Evolutionary conservation across 805 yeast species (phyloP).

Genomic region (Candida ficus): DNA sequence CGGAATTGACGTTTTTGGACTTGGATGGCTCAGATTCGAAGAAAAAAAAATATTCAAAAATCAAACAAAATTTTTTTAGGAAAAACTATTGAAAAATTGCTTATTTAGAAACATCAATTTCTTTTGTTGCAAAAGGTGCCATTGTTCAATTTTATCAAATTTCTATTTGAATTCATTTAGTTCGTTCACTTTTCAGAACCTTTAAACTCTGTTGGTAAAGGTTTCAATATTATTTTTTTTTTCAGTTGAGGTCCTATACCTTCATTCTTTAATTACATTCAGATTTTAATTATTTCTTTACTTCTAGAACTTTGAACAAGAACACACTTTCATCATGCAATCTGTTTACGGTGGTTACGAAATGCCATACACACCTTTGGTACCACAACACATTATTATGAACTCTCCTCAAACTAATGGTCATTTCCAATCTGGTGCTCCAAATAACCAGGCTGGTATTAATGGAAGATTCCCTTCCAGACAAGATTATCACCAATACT

Average conservation of each 20-base stretch:
- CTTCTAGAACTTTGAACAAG: not conserved
- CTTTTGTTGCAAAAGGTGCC: not conserved
- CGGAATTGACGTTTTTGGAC: slow-evolving; percentile 5
- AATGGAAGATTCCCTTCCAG: slow-evolving; percentile 12
- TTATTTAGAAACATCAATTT: not conserved
- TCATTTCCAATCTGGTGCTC: slow-evolving; percentile 9
- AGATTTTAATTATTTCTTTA: not conserved
- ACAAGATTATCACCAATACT: slow-evolving; percentile 12
- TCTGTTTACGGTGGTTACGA: slow-evolving; percentile 23
- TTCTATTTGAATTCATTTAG: slow-evolving; percentile 3
- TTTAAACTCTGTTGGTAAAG: not conserved
- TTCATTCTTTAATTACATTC: not conserved
- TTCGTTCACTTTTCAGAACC: slow-evolving; percentile 7
- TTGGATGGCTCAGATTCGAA: not conserved
- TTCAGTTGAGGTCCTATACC: not conserved
- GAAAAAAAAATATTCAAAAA: not conserved
- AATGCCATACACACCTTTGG: slow-evolving; percentile 19
- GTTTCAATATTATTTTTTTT: not conserved
- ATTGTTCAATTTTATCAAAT: not conserved
- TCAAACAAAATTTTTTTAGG: not conserved
- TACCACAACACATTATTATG: slow-evolving; percentile 23
- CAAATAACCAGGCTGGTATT: not conserved
- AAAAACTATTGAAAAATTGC: not conserved
- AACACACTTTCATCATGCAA: slow-evolving; percentile 15
- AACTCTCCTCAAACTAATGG: slow-evolving; percentile 18